phyloP scores from a whole-genome alignment of 108 stramenopile species.

The Discostella stelligeroides region DNA sequence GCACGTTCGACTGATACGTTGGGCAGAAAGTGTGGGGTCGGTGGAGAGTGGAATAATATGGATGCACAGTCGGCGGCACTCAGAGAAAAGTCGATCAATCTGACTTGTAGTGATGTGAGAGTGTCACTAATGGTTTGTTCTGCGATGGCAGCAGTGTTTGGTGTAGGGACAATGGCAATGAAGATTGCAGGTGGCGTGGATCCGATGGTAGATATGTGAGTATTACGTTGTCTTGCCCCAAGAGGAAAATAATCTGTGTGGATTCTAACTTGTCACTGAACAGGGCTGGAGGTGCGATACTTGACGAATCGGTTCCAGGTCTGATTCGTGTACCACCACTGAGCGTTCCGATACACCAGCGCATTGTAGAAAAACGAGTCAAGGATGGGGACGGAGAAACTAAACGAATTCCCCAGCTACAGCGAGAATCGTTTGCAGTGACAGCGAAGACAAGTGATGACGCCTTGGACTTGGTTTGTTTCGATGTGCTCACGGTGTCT shows the following conservation, averaged over 20 bases:
- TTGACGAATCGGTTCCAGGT: slow-evolving; percentile 36
- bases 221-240: neutral
- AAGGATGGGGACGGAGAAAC: slow-evolving; percentile 64
- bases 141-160: slow-evolving; percentile 80
- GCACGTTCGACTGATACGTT: slow-evolving; percentile 82
- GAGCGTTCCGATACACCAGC: slow-evolving; percentile 62
- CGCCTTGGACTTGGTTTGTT: slow-evolving; percentile 56
- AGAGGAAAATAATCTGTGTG: neutral
- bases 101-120: slow-evolving; percentile 72
- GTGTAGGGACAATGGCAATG: slow-evolving; percentile 69
- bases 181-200: slow-evolving; percentile 68
- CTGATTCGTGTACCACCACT: slow-evolving; percentile 71
- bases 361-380: slow-evolving; percentile 60
- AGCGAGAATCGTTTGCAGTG: slow-evolving; percentile 74
- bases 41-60: slow-evolving; percentile 80
- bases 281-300: slow-evolving; percentile 66
- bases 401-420: slow-evolving; percentile 47
- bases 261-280: neutral
- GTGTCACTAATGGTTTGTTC: slow-evolving; percentile 73
- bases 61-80: slow-evolving; percentile 60
- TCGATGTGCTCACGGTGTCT: slow-evolving; percentile 53
- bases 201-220: slow-evolving; percentile 71
- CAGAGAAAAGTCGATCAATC: slow-evolving; percentile 72
- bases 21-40: slow-evolving; percentile 82
- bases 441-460: slow-evolving; percentile 51